Percentiles rank a stretch among this genome's conserved stretches.
Evolutionary conservation across 352 stramenopile species (phyloP).

Genomic region (Aphanomyces astaci): DNA sequence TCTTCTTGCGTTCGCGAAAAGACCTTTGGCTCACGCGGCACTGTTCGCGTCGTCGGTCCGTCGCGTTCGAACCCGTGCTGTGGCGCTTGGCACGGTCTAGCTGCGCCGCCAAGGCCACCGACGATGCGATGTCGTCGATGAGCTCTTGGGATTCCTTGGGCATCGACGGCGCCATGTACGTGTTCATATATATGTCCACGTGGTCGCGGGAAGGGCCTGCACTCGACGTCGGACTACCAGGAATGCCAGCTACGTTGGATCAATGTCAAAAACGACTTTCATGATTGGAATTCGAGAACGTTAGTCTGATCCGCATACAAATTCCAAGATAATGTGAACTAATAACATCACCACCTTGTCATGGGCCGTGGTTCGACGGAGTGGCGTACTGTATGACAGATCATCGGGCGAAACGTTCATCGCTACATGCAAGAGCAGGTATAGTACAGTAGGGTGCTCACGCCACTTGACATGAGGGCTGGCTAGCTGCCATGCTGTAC

Average conservation of each 20-base stretch:
- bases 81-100: not conserved
- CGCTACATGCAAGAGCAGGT: too few relatives aligned
- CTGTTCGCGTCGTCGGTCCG: slow-evolving; percentile 6
- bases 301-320: not conserved
- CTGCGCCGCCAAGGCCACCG: not conserved
- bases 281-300: not conserved
- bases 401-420: too few relatives aligned
- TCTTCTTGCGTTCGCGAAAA: slow-evolving; percentile 21
- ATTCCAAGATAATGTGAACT: too few relatives aligned
- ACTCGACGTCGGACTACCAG: not conserved
- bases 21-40: slow-evolving; percentile 22
- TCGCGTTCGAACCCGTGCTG: not conserved
- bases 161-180: not conserved
- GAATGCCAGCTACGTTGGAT: not conserved
- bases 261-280: not conserved
- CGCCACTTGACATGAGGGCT: too few relatives aligned
- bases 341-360: not conserved
- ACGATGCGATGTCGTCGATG: not conserved
- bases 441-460: too few relatives aligned
- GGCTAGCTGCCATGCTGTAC: too few relatives aligned
- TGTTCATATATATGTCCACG: not conserved
- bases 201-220: too few relatives aligned
- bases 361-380: not conserved
- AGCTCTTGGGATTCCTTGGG: not conserved
- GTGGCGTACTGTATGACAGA: too few relatives aligned